Evolutionary conservation across 257 asterid genomes (phyloP).

Genomic region (Thymus mandschuricus): DNA sequence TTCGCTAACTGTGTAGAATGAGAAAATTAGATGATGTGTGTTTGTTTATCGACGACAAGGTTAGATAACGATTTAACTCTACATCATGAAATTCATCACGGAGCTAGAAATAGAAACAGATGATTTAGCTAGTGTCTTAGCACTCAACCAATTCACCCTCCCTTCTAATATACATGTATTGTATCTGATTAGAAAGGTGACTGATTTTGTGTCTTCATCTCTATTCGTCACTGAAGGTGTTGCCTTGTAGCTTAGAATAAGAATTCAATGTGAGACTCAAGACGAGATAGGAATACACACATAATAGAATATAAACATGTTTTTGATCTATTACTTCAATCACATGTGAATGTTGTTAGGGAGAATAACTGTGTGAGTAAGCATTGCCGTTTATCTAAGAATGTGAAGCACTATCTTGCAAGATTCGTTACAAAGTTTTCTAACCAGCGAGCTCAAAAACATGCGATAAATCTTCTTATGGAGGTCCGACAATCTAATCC

Average conservation of each 20-base stretch:
- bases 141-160: neutral
- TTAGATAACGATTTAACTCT: neutral
- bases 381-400: neutral
- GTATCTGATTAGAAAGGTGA: neutral
- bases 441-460: neutral
- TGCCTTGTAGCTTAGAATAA: neutral
- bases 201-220: neutral
- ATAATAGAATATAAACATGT: no score
- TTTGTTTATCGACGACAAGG: neutral
- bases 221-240: neutral
- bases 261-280: neutral
- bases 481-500: neutral
- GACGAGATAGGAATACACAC: neutral
- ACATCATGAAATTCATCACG: neutral
- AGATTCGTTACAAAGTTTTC: neutral
- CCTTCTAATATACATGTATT: neutral
- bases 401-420: neutral
- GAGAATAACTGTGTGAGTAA: neutral
- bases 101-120: neutral
- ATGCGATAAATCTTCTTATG: neutral
- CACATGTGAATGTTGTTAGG: neutral
- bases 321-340: no score
- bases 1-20: conserved; percentile 13
- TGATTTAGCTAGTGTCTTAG: neutral
- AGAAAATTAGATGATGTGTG: neutral